Percentiles rank a stretch among this genome's conserved stretches.
Evolutionary conservation across 495 filamentous ascomycete genomes (phyloP).

Genomic region (Neurospora intermedia): DNA sequence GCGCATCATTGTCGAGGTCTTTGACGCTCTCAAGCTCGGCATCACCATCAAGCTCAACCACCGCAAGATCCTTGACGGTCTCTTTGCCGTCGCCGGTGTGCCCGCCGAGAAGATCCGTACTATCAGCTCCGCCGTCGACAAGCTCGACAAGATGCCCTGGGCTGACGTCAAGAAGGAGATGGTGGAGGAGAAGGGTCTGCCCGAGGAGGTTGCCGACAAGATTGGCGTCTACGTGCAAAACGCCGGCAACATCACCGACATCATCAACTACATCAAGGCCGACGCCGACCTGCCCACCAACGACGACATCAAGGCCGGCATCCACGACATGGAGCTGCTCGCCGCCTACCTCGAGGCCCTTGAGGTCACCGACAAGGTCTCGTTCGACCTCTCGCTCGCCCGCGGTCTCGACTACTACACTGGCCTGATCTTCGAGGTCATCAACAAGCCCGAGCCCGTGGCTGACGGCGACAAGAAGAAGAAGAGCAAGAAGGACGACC

Average conservation of each 20-base stretch:
- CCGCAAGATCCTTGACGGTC: conserved; percentile 84
- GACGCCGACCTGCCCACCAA: conserved; percentile 58
- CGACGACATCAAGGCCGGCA: conserved; percentile 58
- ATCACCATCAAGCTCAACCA: conserved; percentile 89
- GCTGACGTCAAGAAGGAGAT: conserved; percentile 84
- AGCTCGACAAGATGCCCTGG: conserved; percentile 90
- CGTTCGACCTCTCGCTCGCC: conserved; percentile 74
- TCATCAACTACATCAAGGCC: conserved; percentile 52
- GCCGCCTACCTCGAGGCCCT: conserved; percentile 75
- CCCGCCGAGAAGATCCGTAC: conserved; percentile 73
- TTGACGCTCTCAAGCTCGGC: conserved; percentile 62
- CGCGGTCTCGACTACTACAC: conserved; percentile 92
- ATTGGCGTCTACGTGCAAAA: conserved; percentile 72
- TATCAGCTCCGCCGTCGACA: conserved; percentile 88
- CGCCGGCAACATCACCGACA: conserved; percentile 51
- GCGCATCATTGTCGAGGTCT: conserved; percentile 73
- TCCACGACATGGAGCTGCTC: conserved; percentile 72
- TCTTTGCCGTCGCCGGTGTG: conserved; percentile 86
- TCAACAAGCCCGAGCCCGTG: conserved; percentile 25
- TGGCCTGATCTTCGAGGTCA: conserved; percentile 83
- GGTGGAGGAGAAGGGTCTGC: conserved; percentile 83
- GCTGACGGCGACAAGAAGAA: background rate
- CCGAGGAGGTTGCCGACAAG: conserved; percentile 61
- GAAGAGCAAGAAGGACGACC: conserved; percentile 1
- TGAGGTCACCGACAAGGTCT: conserved; percentile 55